phyloP scores from a whole-genome alignment of 495 filamentous ascomycete genomes.

The Beverwykella pulmonaria region DNA sequence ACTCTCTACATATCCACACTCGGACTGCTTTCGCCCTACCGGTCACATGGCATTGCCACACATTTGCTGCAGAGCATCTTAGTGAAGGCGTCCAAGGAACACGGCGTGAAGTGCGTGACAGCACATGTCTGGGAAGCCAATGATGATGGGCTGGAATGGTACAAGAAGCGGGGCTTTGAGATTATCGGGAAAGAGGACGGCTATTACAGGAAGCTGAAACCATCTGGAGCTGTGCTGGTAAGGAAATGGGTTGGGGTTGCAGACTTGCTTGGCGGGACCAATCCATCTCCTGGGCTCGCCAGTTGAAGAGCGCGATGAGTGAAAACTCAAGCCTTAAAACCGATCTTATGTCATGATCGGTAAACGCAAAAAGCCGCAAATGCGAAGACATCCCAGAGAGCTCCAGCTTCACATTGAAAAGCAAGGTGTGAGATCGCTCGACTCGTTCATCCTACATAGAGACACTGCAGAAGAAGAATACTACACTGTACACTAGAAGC shows the following conservation, averaged over 20 bases:
- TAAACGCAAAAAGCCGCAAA: not conserved
- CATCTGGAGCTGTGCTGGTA: constrained; percentile 77
- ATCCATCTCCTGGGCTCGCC: not conserved
- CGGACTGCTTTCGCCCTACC: constrained; percentile 78
- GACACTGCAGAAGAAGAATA: not conserved
- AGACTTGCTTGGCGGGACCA: constrained; percentile 36
- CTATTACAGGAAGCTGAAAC: constrained; percentile 85
- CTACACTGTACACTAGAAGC: not conserved
- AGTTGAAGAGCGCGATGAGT: not conserved
- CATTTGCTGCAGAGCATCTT: constrained; percentile 67
- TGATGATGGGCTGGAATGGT: constrained; percentile 84
- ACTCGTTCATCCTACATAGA: too few species aligned
- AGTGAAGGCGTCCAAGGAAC: constrained; percentile 41
- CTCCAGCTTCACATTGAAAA: not conserved
- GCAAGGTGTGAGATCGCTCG: not conserved
- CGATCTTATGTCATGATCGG: not conserved
- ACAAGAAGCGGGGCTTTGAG: constrained; percentile 75
- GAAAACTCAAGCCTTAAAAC: not conserved
- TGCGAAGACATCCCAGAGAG: not conserved
- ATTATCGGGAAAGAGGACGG: constrained; percentile 59
- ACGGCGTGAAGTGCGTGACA: constrained; percentile 63
- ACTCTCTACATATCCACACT: constrained; percentile 88
- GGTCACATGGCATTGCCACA: constrained; percentile 74
- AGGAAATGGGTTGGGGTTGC: constrained; percentile 51
- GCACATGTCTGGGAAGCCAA: constrained; percentile 97